Evolutionary conservation across 1,139 yeast species (phyloP), one percentile per base, ranked within the genome.

Genomic region (Geotrichum aggregatum): DNA sequence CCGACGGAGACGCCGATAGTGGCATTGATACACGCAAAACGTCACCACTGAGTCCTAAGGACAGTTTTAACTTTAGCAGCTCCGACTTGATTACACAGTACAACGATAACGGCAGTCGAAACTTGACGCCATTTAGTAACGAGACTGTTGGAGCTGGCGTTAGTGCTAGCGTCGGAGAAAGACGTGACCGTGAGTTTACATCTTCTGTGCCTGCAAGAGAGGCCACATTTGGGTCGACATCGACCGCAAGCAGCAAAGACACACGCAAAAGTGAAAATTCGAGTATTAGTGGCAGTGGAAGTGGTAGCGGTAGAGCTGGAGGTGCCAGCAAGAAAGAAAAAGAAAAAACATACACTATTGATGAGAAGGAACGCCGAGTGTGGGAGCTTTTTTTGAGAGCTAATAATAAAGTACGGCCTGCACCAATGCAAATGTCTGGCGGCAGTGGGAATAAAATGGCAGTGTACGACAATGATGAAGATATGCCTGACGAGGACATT

Each of bases 311-410:
- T 24, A 24, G 28, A 5, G 28, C 28, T n/a, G n/a, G n/a, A n/a
- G n/a, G n/a, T n/a, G n/a, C n/a, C n/a, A 39, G 42, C 33, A 42
- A 42, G 34, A 43, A 43, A 34, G n/a, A n/a, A 8, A 24, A 24
- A 24, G 28, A 24, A 24, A 24, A 24, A 8, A 14, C 22, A n/a
- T 34, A 47, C 16, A 21, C 21, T 19, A 33, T 47, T 10, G 46
- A 38, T n/a, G 50, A 47, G n/a, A 42, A 47, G 21, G 50, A 47
- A n/a, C 50, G 50, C 3, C 33, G 50, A n/a, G 45, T 47, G 3
- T 47, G 50, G 50, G 50, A 41, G 28, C 45, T 47, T 13, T 47
- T 47, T 22, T 21, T 47, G 18, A 21, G 22, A 1, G 50, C 50
- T 5, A 41, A 47, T 24, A 26, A 33, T 4, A 41, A 42, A 13